A percentile compares a stretch with the other conserved stretches of the same genome.
Conservation (phyloP, 2,329 filamentous ascomycete genomes). For the Xylariales sp. region DNA sequence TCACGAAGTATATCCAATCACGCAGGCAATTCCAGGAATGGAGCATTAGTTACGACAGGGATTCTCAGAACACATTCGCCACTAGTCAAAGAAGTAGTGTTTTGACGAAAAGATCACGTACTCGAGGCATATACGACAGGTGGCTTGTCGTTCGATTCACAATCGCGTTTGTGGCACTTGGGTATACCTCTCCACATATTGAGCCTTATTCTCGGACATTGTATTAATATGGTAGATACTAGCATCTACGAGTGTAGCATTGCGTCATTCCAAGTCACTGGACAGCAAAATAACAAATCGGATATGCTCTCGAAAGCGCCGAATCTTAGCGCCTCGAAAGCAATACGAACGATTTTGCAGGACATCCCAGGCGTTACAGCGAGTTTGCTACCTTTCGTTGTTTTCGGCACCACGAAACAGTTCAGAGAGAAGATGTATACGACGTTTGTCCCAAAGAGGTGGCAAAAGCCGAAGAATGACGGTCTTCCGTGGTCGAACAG, state of each 20-base stretch:
- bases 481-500: neutral
- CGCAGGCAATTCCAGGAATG: conserved; percentile 27
- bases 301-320: conserved; percentile 24
- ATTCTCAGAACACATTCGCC: no score
- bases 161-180: conserved; percentile 36
- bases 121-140: conserved; percentile 35
- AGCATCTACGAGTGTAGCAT: conserved; percentile 32
- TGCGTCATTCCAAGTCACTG: conserved; percentile 15
- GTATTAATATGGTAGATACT: conserved; percentile 23
- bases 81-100: no score
- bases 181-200: conserved; percentile 21
- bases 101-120: no score
- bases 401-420: conserved; percentile 36
- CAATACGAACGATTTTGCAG: conserved; percentile 26
- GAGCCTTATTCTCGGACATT: neutral
- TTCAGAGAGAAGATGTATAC: conserved; percentile 25
- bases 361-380: conserved; percentile 35
- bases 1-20: conserved; percentile 36
- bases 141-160: conserved; percentile 41
- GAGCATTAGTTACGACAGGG: conserved; percentile 27
- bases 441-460: conserved; percentile 16
- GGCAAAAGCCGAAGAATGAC: conserved; percentile 7
- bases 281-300: conserved; percentile 23
- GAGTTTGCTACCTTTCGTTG: conserved; percentile 30
- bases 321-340: conserved; percentile 27